A percentile compares a stretch with the other conserved stretches of the same genome.
Evolutionary conservation across 768 basidiomycete species (phyloP).

Genomic region (Nevesoporus exiguus): DNA sequence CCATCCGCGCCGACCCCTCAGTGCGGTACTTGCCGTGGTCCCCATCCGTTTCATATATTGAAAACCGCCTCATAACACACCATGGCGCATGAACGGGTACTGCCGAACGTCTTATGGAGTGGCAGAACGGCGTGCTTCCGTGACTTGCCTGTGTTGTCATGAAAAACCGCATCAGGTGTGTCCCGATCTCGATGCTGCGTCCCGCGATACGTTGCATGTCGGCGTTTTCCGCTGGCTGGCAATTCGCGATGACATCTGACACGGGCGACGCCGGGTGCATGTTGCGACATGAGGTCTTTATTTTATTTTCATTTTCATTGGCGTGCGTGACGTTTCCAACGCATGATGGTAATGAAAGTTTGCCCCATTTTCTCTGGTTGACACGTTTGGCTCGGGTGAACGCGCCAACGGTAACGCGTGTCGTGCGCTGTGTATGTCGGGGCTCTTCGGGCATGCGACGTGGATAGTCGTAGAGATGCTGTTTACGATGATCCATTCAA

Average conservation of each 20-base stretch:
- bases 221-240: constrained; percentile 1
- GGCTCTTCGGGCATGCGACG: too few species aligned
- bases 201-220: constrained; percentile 2
- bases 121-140: neutral
- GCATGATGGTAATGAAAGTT: too few species aligned
- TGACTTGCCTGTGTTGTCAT: neutral
- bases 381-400: too few species aligned
- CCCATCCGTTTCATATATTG: constrained; percentile 6
- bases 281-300: too few species aligned
- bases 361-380: too few species aligned
- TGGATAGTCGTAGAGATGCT: too few species aligned
- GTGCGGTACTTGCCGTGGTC: neutral
- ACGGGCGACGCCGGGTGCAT: neutral
- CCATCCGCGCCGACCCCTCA: neutral
- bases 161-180: neutral
- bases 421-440: too few species aligned
- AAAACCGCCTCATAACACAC: neutral
- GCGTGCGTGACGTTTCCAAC: too few species aligned
- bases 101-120: neutral
- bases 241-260: too few species aligned
- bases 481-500: too few species aligned
- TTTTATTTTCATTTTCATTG: too few species aligned
- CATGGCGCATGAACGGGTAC: neutral
- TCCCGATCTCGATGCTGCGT: neutral
- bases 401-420: too few species aligned